Evolutionary conservation across 768 basidiomycete species (phyloP).

Genomic region (Lactarius indigo): DNA sequence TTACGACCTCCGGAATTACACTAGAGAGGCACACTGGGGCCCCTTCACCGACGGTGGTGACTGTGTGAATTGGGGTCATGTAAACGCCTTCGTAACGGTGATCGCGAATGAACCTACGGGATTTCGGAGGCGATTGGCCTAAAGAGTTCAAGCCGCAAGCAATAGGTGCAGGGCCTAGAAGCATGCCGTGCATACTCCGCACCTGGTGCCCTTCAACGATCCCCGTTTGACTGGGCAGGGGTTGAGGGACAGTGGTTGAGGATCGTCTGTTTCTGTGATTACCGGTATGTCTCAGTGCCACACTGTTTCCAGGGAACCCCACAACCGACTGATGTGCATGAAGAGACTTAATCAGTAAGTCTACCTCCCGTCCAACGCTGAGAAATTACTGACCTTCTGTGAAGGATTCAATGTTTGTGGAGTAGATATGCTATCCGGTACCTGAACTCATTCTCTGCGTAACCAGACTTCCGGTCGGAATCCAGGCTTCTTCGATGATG

Average conservation of each 20-base stretch:
- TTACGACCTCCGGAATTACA: slow-evolving; percentile 64
- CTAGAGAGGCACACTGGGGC: slow-evolving; percentile 50
- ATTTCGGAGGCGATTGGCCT: slow-evolving; percentile 30
- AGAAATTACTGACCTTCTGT: slow-evolving; percentile 10
- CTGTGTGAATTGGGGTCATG: slow-evolving; percentile 58
- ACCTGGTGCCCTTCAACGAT: slow-evolving; percentile 36
- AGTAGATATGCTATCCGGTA: not conserved
- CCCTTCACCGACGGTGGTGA: slow-evolving; percentile 44
- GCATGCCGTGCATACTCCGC: slow-evolving; percentile 54
- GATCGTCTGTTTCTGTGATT: slow-evolving; percentile 77
- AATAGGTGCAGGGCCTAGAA: slow-evolving; percentile 38
- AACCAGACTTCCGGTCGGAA: slow-evolving; percentile 24
- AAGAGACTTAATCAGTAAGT: slow-evolving; percentile 46
- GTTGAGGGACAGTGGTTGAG: slow-evolving; percentile 73
- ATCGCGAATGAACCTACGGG: slow-evolving; percentile 49
- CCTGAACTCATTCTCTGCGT: not conserved
- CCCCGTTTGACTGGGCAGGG: slow-evolving; percentile 63
- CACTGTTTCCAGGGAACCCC: not conserved
- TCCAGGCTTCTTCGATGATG: slow-evolving; percentile 50
- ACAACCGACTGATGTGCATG: not conserved
- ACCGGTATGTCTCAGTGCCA: slow-evolving; percentile 43
- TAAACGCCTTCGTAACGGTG: slow-evolving; percentile 57
- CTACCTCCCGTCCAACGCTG: slow-evolving; percentile 4
- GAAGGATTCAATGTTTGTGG: slow-evolving; percentile 33
- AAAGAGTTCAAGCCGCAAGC: slow-evolving; percentile 14